Conservation (phyloP, 768 basidiomycete species). For the Tephrocybe sp. region DNA sequence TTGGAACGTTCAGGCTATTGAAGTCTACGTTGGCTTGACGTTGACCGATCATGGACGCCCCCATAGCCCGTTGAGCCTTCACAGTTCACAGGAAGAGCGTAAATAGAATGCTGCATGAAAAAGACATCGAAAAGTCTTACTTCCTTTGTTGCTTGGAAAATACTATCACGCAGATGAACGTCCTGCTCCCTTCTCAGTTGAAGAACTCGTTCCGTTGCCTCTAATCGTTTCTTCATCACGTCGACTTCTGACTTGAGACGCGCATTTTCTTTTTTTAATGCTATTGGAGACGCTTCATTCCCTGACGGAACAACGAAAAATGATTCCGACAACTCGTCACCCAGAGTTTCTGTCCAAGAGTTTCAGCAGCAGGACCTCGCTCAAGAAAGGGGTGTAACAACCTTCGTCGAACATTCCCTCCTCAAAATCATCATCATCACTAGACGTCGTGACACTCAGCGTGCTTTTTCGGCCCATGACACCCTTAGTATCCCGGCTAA, state of each 20-base stretch:
- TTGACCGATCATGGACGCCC: slow-evolving; percentile 58
- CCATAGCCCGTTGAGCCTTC: slow-evolving; percentile 80
- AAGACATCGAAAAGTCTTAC: slow-evolving; percentile 18
- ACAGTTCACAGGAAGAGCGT: not conserved
- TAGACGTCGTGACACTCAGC: slow-evolving; percentile 14
- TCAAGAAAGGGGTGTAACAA: slow-evolving; percentile 23
- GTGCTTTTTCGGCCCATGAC: slow-evolving; percentile 12
- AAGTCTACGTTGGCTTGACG: slow-evolving; percentile 51
- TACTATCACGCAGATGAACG: slow-evolving; percentile 74
- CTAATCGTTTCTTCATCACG: slow-evolving; percentile 52
- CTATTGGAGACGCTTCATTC: slow-evolving; percentile 44
- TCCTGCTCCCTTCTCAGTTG: slow-evolving; percentile 78
- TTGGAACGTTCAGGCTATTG: slow-evolving; percentile 48
- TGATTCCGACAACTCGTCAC: slow-evolving; percentile 74
- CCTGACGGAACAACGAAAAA: slow-evolving; percentile 73
- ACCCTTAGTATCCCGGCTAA: slow-evolving; percentile 29
- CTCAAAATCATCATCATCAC: slow-evolving; percentile 50
- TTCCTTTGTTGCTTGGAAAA: slow-evolving; percentile 70
- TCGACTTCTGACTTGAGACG: slow-evolving; percentile 61
- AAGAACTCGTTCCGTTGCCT: slow-evolving; percentile 58
- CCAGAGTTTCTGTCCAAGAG: slow-evolving; percentile 27
- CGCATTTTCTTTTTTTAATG: slow-evolving; percentile 65
- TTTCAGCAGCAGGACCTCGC: not conserved
- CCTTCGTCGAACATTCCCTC: slow-evolving; percentile 68
- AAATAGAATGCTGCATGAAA: not conserved